Evolutionary conservation across 345 rosid species (phyloP).

Genomic region (Syzygium grande): DNA sequence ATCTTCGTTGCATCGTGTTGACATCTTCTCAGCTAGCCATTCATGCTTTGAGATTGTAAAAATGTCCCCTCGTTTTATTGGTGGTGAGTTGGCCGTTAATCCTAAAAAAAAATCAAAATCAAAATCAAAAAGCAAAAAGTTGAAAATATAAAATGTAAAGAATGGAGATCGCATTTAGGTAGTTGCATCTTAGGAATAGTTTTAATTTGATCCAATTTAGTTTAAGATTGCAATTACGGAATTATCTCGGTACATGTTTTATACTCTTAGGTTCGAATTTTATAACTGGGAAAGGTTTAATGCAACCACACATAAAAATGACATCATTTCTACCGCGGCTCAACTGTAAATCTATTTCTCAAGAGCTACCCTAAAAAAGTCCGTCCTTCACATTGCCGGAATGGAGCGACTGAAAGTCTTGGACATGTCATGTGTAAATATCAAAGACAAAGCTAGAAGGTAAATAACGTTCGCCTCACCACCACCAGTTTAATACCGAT

Average conservation of each 20-base stretch:
- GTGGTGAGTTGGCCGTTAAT: too few relatives aligned
- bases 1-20: too few relatives aligned
- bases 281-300: not conserved
- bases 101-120: too few relatives aligned
- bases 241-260: not conserved
- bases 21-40: too few relatives aligned
- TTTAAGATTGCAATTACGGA: not conserved
- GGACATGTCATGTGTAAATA: not conserved
- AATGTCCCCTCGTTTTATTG: too few relatives aligned
- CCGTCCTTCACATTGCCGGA: conserved; percentile 71
- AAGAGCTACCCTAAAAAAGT: conserved; percentile 81
- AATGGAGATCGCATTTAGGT: too few relatives aligned
- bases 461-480: conserved; percentile 35
- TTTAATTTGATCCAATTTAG: too few relatives aligned
- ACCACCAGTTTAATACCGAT: conserved; percentile 90
- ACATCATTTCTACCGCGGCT: conserved; percentile 30
- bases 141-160: too few relatives aligned
- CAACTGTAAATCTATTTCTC: conserved; percentile 79
- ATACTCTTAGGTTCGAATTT: not conserved
- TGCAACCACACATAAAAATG: not conserved
- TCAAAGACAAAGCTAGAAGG: not conserved
- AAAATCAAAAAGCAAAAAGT: too few relatives aligned
- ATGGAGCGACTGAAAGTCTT: conserved; percentile 5
- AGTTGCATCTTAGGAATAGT: too few relatives aligned
- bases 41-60: too few relatives aligned